Percentiles rank a stretch among this genome's conserved stretches.
Evolutionary conservation across 768 basidiomycete genomes (phyloP).

Genomic region (Kockovaella imperatae): DNA sequence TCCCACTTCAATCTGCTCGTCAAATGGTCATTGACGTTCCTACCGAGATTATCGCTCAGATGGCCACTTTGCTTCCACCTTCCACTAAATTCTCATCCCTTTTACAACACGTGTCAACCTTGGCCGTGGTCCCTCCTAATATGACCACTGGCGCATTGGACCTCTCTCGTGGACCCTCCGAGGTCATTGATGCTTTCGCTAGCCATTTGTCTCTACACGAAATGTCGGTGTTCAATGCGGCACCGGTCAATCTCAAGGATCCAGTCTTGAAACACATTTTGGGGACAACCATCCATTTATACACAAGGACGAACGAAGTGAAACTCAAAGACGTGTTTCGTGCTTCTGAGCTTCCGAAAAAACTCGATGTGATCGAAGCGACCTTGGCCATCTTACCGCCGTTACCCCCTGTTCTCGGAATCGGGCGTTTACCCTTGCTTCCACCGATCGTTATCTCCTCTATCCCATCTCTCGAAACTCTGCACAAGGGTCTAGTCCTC

Average conservation of each 20-base stretch:
- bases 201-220: conserved; percentile 39
- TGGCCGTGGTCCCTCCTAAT: conserved; percentile 35
- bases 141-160: too few species aligned
- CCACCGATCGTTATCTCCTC: conserved; percentile 30
- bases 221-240: conserved; percentile 38
- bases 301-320: conserved; percentile 48
- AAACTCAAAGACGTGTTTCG: conserved; percentile 47
- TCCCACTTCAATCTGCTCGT: conserved; percentile 51
- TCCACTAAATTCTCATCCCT: conserved; percentile 43
- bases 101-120: conserved; percentile 30
- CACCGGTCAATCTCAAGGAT: conserved; percentile 44
- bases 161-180: conserved; percentile 12
- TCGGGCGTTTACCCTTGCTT: conserved; percentile 7
- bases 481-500: conserved; percentile 66
- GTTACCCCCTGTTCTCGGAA: conserved; percentile 12
- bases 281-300: conserved; percentile 48
- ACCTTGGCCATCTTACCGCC: conserved; percentile 40
- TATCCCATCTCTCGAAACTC: conserved; percentile 53
- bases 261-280: conserved; percentile 33
- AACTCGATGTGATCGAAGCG: conserved; percentile 49
- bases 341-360: conserved; percentile 46
- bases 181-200: conserved; percentile 33
- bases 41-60: conserved; percentile 18
- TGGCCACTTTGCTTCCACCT: conserved; percentile 43
- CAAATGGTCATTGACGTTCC: conserved; percentile 51